phyloP scores from a whole-genome alignment of 208 protist species.

The Lotmaria passim region DNA sequence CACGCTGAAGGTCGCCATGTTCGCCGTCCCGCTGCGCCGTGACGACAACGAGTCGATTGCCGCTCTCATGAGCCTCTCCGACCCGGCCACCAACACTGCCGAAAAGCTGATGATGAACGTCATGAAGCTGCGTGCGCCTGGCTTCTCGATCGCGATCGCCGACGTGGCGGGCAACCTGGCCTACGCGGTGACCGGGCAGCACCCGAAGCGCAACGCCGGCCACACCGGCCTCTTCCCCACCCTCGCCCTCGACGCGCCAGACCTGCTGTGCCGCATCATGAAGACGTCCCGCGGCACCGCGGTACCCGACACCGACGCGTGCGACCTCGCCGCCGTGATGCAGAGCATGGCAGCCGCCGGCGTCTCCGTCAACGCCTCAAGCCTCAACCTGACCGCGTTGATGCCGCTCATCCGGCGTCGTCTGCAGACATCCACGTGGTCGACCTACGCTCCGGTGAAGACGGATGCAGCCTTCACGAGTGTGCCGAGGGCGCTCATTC shows the following conservation, averaged over 20 bases:
- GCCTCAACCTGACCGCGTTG: constrained; percentile 15
- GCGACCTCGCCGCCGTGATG: constrained; percentile 18
- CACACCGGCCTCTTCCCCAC: constrained; percentile 62
- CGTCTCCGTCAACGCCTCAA: constrained; percentile 7
- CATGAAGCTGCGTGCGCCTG: constrained; percentile 44
- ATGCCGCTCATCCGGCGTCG: constrained; percentile 16
- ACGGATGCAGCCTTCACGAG: constrained; percentile 19
- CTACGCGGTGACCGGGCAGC: constrained; percentile 55
- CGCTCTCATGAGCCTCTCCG: constrained; percentile 39
- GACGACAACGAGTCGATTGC: constrained; percentile 48
- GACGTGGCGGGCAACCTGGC: constrained; percentile 56
- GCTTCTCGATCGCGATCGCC: constrained; percentile 64
- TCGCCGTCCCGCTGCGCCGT: constrained; percentile 43
- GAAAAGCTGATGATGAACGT: constrained; percentile 55
- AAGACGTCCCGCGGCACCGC: constrained; percentile 1
- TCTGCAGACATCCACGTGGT: constrained; percentile 20
- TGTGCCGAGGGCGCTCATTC: constrained; percentile 30
- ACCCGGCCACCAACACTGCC: constrained; percentile 43
- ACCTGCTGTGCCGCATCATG: constrained; percentile 22
- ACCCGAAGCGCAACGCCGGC: constrained; percentile 37
- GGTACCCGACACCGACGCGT: background rate
- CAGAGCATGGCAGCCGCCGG: constrained; percentile 11
- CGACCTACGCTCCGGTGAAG: constrained; percentile 35
- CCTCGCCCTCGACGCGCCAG: constrained; percentile 28
- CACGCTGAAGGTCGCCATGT: constrained; percentile 43